These are phyloP conservation scores for Alnus glutinosa DNA, from an alignment of 306 rosid species.

Conservation along the genomic window DNA sequence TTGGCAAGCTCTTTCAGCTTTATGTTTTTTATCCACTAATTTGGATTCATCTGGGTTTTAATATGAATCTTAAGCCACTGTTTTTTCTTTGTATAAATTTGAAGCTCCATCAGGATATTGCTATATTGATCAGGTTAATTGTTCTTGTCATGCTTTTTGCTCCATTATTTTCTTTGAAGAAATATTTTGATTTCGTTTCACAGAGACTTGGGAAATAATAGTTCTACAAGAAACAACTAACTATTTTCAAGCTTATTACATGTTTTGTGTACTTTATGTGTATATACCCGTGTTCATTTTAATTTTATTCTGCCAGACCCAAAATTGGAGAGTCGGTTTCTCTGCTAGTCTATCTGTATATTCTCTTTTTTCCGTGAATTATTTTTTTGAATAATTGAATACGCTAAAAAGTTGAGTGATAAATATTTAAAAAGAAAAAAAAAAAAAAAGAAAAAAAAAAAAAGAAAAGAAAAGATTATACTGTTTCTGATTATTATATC, in stretches of 20 bases:
- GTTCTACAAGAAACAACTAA: too few species aligned
- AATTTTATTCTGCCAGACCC: background rate
- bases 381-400: too few species aligned
- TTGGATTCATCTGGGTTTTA: constrained; percentile 1
- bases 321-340: background rate
- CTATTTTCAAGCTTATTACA: background rate
- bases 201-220: too few species aligned
- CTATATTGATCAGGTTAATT: background rate
- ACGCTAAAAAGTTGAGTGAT: too few species aligned
- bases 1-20: constrained; percentile 9
- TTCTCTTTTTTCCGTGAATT: background rate
- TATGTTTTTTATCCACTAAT: constrained; percentile 8
- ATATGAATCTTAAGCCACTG: background rate
- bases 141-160: background rate
- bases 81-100: background rate
- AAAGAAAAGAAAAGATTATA: too few species aligned
- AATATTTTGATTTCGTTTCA: background rate
- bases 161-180: background rate
- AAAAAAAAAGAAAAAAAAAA: too few species aligned
- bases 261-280: background rate
- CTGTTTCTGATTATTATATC: too few species aligned
- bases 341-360: background rate
- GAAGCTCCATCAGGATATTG: background rate
- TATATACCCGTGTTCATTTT: background rate
- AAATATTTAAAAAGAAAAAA: too few species aligned